These are phyloP conservation scores for Apiotrichum gracile DNA, from an alignment of 1,284 basidiomycete genomes.

Conservation along the genomic window DNA sequence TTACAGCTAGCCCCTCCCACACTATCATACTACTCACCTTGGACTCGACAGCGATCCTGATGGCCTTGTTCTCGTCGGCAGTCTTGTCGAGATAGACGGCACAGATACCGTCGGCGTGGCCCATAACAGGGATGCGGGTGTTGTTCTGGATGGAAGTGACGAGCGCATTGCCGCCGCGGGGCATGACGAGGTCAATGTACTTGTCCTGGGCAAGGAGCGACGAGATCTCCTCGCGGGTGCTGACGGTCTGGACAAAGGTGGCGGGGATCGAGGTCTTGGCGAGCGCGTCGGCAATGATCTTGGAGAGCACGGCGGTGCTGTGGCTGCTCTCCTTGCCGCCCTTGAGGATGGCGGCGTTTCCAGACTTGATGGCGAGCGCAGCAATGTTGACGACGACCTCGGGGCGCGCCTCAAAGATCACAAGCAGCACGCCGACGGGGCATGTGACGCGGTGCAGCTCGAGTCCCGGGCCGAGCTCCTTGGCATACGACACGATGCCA, in stretches of 20 bases:
- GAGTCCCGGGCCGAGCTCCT: conserved; percentile 74
- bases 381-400: conserved; percentile 99
- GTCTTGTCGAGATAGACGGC: conserved; percentile 54
- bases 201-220: conserved; percentile 77
- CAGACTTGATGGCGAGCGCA: conserved; percentile 93
- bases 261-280: conserved; percentile 64
- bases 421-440: conserved; percentile 91
- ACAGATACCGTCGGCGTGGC: conserved; percentile 65
- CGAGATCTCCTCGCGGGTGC: conserved; percentile 87
- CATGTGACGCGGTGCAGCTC: conserved; percentile 92
- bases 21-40: conserved; percentile 58
- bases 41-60: conserved; percentile 77
- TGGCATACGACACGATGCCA: conserved; percentile 80
- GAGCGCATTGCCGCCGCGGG: conserved; percentile 85
- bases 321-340: conserved; percentile 89
- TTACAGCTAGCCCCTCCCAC: too few species aligned
- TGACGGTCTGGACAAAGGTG: conserved; percentile 84
- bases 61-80: conserved; percentile 70
- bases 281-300: conserved; percentile 74
- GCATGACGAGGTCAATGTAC: conserved; percentile 96
- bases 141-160: conserved; percentile 82
- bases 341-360: conserved; percentile 91
- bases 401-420: conserved; percentile 96
- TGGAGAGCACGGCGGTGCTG: conserved; percentile 67
- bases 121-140: conserved; percentile 96